Conservation (phyloP, 2,329 filamentous ascomycete species). For the Talaromyces sp. region DNA sequence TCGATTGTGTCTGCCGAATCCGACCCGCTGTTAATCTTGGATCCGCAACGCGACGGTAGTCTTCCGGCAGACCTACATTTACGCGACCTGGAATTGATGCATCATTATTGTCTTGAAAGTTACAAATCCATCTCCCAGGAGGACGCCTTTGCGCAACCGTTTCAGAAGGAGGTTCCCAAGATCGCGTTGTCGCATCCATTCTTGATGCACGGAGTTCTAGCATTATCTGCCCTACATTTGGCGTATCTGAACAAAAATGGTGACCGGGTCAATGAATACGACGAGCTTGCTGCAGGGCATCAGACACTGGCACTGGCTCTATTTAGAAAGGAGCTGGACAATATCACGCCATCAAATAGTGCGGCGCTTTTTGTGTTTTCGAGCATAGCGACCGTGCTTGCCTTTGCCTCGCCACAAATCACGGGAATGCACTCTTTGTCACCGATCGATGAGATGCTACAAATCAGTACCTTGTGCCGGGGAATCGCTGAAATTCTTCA, state of each 20-base stretch:
- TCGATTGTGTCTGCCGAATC: constrained; percentile 9
- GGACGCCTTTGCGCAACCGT: constrained; percentile 22
- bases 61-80: constrained; percentile 25
- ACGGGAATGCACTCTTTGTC: constrained; percentile 21
- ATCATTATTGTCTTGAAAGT: constrained; percentile 38
- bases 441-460: constrained; percentile 26
- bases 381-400: constrained; percentile 29
- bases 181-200: constrained; percentile 26
- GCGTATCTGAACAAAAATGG: constrained; percentile 25
- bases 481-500: constrained; percentile 28
- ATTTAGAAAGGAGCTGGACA: constrained; percentile 27
- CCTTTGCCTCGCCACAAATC: constrained; percentile 27
- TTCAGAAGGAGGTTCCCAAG: constrained; percentile 25
- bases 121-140: constrained; percentile 27
- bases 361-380: constrained; percentile 33
- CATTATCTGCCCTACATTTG: constrained; percentile 27
- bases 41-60: constrained; percentile 20
- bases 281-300: constrained; percentile 29
- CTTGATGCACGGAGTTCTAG: constrained; percentile 28
- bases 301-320: constrained; percentile 25
- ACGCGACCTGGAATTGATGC: constrained; percentile 45
- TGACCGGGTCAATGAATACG: constrained; percentile 24
- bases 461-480: constrained; percentile 28
- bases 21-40: constrained; percentile 23
- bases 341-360: constrained; percentile 30